phyloP scores from a whole-genome alignment of 2,329 filamentous ascomycete genomes.

The Hymenoscyphus repandus region DNA sequence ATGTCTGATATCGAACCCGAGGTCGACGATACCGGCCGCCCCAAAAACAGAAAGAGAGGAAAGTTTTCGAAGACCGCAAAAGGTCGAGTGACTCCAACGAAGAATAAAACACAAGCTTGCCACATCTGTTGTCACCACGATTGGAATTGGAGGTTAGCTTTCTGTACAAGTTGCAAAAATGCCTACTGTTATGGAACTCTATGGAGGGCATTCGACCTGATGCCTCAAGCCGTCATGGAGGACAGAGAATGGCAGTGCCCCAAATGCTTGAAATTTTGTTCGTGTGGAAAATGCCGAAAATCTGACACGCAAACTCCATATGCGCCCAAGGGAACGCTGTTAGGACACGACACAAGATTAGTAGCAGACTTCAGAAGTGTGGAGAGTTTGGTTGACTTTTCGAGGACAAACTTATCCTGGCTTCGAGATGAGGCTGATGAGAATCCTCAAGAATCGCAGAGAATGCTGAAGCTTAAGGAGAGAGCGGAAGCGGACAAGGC shows the following conservation, averaged over 20 bases:
- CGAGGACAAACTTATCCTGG: slow-evolving; percentile 82
- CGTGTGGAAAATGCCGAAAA: slow-evolving; percentile 69
- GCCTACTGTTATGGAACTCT: slow-evolving; percentile 91
- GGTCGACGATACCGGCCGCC: slow-evolving; percentile 58
- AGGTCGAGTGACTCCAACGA: slow-evolving; percentile 39
- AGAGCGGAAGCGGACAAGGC: slow-evolving; percentile 30
- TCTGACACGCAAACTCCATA: slow-evolving; percentile 71
- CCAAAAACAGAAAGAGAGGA: slow-evolving; percentile 57
- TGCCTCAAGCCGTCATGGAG: slow-evolving; percentile 78
- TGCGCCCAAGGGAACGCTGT: slow-evolving; percentile 76
- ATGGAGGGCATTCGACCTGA: slow-evolving; percentile 85
- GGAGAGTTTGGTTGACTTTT: slow-evolving; percentile 86
- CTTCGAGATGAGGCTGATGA: slow-evolving; percentile 55
- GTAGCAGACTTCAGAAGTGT: slow-evolving; percentile 89
- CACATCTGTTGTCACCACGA: slow-evolving; percentile 82
- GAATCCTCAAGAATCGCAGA: slow-evolving; percentile 36
- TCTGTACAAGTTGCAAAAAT: slow-evolving; percentile 70
- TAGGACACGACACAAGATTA: slow-evolving; percentile 86
- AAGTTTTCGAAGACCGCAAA: slow-evolving; percentile 33
- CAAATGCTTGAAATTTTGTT: slow-evolving; percentile 79
- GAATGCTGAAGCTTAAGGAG: slow-evolving; percentile 31
- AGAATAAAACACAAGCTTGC: slow-evolving; percentile 53
- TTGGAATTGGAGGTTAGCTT: slow-evolving; percentile 77
- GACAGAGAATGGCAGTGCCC: slow-evolving; percentile 83
- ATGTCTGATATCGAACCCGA: slow-evolving; percentile 49